A percentile compares a stretch with the other conserved stretches of the same genome.
Conservation (phyloP, 2,329 filamentous ascomycete species). For the Apiospora kogelbergensis region DNA sequence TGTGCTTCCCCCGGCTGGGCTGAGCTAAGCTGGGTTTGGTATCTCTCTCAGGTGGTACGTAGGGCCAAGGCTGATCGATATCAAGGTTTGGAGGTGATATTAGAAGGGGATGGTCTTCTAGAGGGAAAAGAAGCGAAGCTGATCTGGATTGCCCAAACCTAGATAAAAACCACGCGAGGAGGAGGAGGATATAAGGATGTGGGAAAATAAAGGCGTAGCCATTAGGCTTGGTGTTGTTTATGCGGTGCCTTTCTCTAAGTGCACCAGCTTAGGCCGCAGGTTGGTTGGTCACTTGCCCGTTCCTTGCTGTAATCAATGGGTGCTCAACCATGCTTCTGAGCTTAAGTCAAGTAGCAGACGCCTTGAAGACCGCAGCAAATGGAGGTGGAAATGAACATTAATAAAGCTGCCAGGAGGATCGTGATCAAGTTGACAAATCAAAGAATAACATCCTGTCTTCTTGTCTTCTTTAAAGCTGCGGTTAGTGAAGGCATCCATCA, state of each 20-base stretch:
- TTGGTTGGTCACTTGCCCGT: background rate
- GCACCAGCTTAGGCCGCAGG: conserved; percentile 1
- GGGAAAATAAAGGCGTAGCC: conserved; percentile 1
- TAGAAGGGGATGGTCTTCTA: background rate
- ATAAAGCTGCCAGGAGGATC: background rate
- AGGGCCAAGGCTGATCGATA: background rate
- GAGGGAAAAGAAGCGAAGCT: background rate
- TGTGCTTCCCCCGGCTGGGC: background rate
- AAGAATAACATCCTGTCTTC: background rate
- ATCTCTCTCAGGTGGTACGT: background rate
- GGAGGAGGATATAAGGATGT: background rate
- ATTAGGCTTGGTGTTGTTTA: background rate
- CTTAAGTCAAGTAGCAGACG: conserved; percentile 1
- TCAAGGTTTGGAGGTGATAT: background rate
- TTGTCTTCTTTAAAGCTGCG: background rate
- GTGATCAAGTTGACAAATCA: background rate
- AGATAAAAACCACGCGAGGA: background rate
- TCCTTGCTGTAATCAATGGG: background rate
- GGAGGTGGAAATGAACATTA: background rate
- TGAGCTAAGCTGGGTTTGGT: background rate
- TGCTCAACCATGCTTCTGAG: conserved; percentile 1
- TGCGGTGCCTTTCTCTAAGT: background rate
- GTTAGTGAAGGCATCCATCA: background rate
- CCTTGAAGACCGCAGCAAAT: background rate
- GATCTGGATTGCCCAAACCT: background rate